phyloP scores from a whole-genome alignment of 1,139 yeast genomes.

The Sugiyamaella grinbergsii region DNA sequence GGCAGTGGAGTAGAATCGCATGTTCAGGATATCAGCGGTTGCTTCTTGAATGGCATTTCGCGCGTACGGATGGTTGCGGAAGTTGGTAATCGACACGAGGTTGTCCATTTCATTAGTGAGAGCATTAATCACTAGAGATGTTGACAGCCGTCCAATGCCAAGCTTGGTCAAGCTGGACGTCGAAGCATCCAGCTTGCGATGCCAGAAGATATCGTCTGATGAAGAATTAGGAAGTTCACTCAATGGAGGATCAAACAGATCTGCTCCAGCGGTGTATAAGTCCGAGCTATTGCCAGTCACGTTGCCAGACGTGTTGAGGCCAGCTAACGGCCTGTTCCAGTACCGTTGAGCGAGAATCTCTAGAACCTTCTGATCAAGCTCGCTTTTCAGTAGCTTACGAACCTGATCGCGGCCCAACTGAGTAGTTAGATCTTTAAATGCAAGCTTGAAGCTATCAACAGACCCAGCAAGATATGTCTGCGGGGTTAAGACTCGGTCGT shows the following conservation, averaged over 20 bases:
- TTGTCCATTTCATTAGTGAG: constrained; percentile 75
- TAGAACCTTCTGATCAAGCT: constrained; percentile 83
- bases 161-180: constrained; percentile 83
- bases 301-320: constrained; percentile 15
- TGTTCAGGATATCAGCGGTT: constrained; percentile 72
- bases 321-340: constrained; percentile 70
- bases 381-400: constrained; percentile 74
- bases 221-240: constrained; percentile 55
- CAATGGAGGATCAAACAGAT: constrained; percentile 51
- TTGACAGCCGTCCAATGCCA: constrained; percentile 90
- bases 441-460: constrained; percentile 80
- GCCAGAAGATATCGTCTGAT: constrained; percentile 82
- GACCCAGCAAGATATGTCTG: constrained; percentile 92
- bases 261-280: constrained; percentile 9
- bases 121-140: constrained; percentile 78
- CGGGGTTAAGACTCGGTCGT: constrained; percentile 90
- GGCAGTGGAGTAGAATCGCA: constrained; percentile 86
- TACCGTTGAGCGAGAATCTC: constrained; percentile 86
- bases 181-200: constrained; percentile 78
- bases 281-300: constrained; percentile 4
- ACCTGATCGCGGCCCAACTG: constrained; percentile 83
- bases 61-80: constrained; percentile 83
- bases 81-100: constrained; percentile 69
- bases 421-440: constrained; percentile 83
- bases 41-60: constrained; percentile 81